These are phyloP conservation scores for Harringtonia lauricola DNA, from an alignment of 2,329 filamentous ascomycete genomes.

Conservation along the genomic window DNA sequence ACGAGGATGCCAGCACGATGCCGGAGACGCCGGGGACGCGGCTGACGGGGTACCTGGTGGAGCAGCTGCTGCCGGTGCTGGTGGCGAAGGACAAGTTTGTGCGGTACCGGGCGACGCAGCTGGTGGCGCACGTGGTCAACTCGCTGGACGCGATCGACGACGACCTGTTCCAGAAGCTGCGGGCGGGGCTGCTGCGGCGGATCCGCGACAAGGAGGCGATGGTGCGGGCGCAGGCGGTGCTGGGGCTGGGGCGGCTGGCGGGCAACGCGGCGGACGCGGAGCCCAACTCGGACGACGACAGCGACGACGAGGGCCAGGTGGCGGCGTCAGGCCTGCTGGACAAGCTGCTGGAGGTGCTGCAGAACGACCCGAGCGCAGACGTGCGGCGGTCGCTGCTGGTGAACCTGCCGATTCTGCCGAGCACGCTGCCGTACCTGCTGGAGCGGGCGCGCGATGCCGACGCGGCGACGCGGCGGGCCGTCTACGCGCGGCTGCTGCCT, in stretches of 20 bases:
- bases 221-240: slow-evolving; percentile 82
- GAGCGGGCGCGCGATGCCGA: slow-evolving; percentile 88
- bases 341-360: slow-evolving; percentile 77
- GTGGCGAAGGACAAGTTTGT: slow-evolving; percentile 86
- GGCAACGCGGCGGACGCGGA: slow-evolving; percentile 65
- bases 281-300: slow-evolving; percentile 53
- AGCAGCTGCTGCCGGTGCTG: slow-evolving; percentile 63
- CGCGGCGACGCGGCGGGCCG: slow-evolving; percentile 66
- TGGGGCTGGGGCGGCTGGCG: slow-evolving; percentile 77
- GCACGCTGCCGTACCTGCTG: slow-evolving; percentile 74
- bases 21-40: slow-evolving; percentile 77
- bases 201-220: slow-evolving; percentile 90
- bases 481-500: slow-evolving; percentile 81
- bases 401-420: slow-evolving; percentile 78
- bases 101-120: slow-evolving; percentile 79
- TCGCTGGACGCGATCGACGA: slow-evolving; percentile 87
- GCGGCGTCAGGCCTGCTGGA: slow-evolving; percentile 60
- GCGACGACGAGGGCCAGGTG: slow-evolving; percentile 54
- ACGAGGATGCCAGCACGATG: slow-evolving; percentile 58
- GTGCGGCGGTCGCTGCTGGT: slow-evolving; percentile 79
- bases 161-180: slow-evolving; percentile 74
- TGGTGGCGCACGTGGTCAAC: slow-evolving; percentile 85
- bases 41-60: slow-evolving; percentile 64
- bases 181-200: slow-evolving; percentile 68
- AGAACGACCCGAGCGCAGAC: slow-evolving; percentile 90